These are phyloP conservation scores for Starmerella asiatica DNA, from an alignment of 805 yeast species.

Conservation along the genomic window DNA sequence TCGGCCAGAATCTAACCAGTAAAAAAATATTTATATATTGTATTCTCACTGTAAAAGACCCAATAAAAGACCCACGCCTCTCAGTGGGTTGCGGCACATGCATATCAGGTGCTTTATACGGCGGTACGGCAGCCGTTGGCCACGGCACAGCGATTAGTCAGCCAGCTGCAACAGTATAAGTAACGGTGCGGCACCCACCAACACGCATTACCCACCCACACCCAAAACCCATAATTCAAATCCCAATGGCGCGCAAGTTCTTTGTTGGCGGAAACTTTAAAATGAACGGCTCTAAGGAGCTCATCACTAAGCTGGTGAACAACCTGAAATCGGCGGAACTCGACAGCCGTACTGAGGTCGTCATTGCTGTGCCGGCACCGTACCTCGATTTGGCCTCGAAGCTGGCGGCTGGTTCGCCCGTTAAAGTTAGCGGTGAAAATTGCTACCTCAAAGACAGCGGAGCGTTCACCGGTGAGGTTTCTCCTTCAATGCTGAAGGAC, in stretches of 20 bases:
- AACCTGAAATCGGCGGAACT: constrained; percentile 66
- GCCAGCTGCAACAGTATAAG: too few species aligned
- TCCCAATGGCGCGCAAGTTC: constrained; percentile 62
- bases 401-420: constrained; percentile 52
- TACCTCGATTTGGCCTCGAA: constrained; percentile 67
- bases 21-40: too few species aligned
- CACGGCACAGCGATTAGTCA: too few species aligned
- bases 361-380: constrained; percentile 90
- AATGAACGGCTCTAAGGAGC: constrained; percentile 87
- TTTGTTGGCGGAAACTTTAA: constrained; percentile 99
- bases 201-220: background rate
- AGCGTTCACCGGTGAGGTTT: constrained; percentile 96
- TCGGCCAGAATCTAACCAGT: too few species aligned
- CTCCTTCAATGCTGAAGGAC: constrained; percentile 79
- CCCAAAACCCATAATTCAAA: background rate
- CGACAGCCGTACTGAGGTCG: constrained; percentile 76
- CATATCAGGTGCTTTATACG: too few species aligned
- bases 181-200: background rate
- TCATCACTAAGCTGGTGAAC: constrained; percentile 71
- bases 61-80: too few species aligned
- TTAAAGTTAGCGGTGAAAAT: constrained; percentile 83
- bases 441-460: constrained; percentile 78
- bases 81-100: too few species aligned
- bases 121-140: too few species aligned
- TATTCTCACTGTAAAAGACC: too few species aligned